These are phyloP conservation scores for Talaromyces verruculosus DNA, from an alignment of 2,329 filamentous ascomycete species.

Conservation along the genomic window DNA sequence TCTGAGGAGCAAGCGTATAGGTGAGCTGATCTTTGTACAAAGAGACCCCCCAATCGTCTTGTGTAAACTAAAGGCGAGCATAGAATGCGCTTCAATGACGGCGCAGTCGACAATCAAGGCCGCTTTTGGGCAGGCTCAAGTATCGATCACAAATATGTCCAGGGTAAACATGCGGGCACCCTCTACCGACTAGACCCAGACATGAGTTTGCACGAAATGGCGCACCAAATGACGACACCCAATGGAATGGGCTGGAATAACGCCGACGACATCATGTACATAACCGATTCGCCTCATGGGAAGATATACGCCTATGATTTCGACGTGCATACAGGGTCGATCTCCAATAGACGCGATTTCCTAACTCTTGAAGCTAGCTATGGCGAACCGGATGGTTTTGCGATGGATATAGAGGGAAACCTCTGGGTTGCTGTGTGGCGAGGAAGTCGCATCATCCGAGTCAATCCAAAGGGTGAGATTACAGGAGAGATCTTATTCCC, in stretches of 20 bases:
- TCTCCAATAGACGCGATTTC: slow-evolving; percentile 69
- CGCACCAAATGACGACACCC: slow-evolving; percentile 70
- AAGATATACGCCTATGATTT: slow-evolving; percentile 77
- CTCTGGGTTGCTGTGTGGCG: slow-evolving; percentile 89
- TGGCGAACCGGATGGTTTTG: slow-evolving; percentile 75
- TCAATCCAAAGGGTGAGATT: slow-evolving; percentile 67
- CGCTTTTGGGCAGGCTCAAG: slow-evolving; percentile 84
- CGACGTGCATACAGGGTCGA: slow-evolving; percentile 60
- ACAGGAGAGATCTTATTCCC: slow-evolving; percentile 74
- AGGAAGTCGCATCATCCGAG: slow-evolving; percentile 70
- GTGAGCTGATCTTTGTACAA: slow-evolving; percentile 33
- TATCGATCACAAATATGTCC: slow-evolving; percentile 73
- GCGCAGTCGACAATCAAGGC: slow-evolving; percentile 74
- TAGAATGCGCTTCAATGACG: slow-evolving; percentile 71
- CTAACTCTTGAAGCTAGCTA: slow-evolving; percentile 65
- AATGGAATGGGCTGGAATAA: slow-evolving; percentile 82
- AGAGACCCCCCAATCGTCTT: background rate
- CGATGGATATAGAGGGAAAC: slow-evolving; percentile 78
- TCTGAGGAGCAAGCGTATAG: slow-evolving; percentile 48
- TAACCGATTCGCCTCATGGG: slow-evolving; percentile 72
- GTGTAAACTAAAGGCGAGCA: background rate
- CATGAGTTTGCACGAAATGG: slow-evolving; percentile 59
- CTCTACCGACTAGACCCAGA: slow-evolving; percentile 70
- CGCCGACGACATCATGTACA: slow-evolving; percentile 72
- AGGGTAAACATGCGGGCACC: slow-evolving; percentile 57